These are phyloP conservation scores for Nissolia schottii DNA, from an alignment of 306 rosid species.

Conservation along the genomic window DNA sequence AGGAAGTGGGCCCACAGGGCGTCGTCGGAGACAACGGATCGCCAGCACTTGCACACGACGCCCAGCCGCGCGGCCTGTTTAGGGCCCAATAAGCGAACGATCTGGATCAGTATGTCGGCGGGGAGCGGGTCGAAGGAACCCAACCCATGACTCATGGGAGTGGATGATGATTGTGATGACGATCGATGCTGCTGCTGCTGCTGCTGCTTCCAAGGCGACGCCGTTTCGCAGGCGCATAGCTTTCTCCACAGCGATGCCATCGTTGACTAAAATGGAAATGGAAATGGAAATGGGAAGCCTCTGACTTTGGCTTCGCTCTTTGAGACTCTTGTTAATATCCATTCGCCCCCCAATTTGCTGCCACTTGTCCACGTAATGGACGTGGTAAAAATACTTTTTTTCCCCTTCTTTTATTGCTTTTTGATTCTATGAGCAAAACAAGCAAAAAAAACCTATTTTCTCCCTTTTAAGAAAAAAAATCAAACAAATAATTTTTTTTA, in stretches of 20 bases:
- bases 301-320: too few species aligned
- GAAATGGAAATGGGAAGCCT: too few species aligned
- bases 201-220: constrained; percentile 27
- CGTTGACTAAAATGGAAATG: too few species aligned
- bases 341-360: too few species aligned
- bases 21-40: constrained; percentile 33
- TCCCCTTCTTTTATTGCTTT: too few species aligned
- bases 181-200: constrained; percentile 3
- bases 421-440: too few species aligned
- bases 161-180: background rate
- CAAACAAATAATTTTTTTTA: too few species aligned
- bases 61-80: constrained; percentile 42
- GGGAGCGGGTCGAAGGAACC: constrained; percentile 55
- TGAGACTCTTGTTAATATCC: too few species aligned
- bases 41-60: constrained; percentile 40
- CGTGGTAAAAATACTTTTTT: too few species aligned
- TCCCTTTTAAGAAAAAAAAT: too few species aligned
- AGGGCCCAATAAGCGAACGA: constrained; percentile 47
- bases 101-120: constrained; percentile 42
- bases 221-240: constrained; percentile 60
- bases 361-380: too few species aligned
- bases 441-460: too few species aligned
- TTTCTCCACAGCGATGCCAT: constrained; percentile 51
- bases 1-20: constrained; percentile 54
- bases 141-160: background rate